Evolutionary conservation across 805 yeast species (phyloP).

Genomic region (Saccharomycopsis sp.): DNA sequence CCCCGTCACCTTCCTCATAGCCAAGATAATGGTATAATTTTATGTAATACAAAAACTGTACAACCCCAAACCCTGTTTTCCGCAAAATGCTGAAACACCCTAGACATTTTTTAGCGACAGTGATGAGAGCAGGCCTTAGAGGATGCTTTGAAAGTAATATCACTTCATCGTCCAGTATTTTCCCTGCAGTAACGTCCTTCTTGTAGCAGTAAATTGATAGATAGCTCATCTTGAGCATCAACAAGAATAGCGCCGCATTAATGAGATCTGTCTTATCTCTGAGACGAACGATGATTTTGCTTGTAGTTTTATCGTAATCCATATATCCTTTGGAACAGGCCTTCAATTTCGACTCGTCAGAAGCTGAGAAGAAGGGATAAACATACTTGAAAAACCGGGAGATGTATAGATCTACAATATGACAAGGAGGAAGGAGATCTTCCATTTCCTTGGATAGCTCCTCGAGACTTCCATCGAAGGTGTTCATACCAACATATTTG

Average conservation of each 20-base stretch:
- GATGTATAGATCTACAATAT: slow-evolving; percentile 38
- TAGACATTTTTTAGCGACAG: slow-evolving; percentile 35
- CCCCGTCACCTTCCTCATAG: slow-evolving; percentile 48
- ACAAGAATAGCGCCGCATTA: slow-evolving; percentile 36
- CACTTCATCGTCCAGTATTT: slow-evolving; percentile 23
- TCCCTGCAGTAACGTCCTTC: slow-evolving; percentile 24
- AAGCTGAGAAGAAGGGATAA: slow-evolving; percentile 42
- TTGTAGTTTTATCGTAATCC: slow-evolving; percentile 22
- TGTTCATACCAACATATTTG: background rate
- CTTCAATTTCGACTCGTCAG: slow-evolving; percentile 33
- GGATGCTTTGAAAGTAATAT: slow-evolving; percentile 34
- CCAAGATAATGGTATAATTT: slow-evolving; percentile 37
- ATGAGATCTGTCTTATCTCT: slow-evolving; percentile 42
- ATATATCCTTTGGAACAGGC: slow-evolving; percentile 29
- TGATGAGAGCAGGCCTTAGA: slow-evolving; percentile 34
- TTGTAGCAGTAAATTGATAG: slow-evolving; percentile 28
- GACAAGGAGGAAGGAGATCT: slow-evolving; percentile 35
- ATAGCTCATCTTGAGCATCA: slow-evolving; percentile 38
- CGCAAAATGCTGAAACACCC: slow-evolving; percentile 35
- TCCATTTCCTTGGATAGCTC: slow-evolving; percentile 26
- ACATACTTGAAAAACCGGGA: slow-evolving; percentile 38
- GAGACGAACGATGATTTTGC: slow-evolving; percentile 30
- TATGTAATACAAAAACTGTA: slow-evolving; percentile 37
- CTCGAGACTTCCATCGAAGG: background rate
- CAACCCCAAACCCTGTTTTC: slow-evolving; percentile 34